Conservation (phyloP, 2,329 filamentous ascomycete species). For the Colletotrichum endophyticum region DNA sequence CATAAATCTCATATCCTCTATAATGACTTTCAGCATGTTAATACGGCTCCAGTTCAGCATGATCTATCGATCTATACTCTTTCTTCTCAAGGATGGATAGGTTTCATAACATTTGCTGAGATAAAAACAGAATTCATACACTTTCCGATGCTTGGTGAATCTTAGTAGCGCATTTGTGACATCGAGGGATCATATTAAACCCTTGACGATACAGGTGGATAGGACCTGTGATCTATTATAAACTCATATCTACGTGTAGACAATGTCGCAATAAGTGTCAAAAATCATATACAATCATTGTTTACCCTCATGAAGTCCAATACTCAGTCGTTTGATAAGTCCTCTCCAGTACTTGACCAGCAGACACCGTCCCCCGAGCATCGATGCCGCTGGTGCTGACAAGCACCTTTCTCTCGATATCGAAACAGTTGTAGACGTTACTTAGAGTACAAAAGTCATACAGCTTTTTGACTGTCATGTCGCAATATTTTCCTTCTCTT, state of each 20-base stretch:
- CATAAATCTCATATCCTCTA: not conserved
- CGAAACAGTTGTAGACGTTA: not conserved
- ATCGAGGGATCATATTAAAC: no score
- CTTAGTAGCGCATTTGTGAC: no score
- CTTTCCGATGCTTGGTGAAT: no score
- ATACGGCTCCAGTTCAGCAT: no score
- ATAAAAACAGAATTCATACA: no score
- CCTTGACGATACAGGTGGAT: no score
- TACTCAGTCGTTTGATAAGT: not conserved
- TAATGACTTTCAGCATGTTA: accelerated
- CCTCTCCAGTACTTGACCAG: not conserved
- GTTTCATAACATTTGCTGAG: no score
- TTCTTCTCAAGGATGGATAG: no score
- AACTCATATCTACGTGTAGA: no score
- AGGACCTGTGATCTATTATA: no score
- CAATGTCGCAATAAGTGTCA: not conserved
- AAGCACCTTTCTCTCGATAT: not conserved
- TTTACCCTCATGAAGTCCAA: not conserved
- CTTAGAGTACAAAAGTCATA: constrained; percentile 28
- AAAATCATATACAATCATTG: accelerated
- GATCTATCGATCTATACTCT: no score
- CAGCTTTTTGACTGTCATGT: constrained; percentile 31
- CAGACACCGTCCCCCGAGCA: not conserved
- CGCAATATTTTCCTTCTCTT: constrained; percentile 33
- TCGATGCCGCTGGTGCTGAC: not conserved